Evolutionary conservation across 148 eudicot genomes (phyloP).

Genomic region (Rhododendron ovatum): DNA sequence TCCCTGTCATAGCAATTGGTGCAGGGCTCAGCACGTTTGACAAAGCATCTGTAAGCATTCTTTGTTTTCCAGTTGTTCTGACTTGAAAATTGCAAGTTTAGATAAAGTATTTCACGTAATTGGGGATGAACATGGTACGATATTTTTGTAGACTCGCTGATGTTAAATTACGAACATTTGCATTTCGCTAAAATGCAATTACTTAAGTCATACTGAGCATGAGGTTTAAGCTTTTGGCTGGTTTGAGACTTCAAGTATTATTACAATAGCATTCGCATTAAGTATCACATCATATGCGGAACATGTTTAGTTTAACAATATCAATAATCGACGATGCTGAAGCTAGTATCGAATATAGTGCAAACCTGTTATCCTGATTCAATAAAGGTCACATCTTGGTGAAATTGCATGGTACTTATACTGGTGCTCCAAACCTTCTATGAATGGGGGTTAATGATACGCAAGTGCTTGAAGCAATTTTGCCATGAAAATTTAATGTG

Average conservation of each 20-base stretch:
- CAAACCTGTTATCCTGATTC: neutral
- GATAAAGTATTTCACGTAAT: neutral
- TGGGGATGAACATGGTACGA: neutral
- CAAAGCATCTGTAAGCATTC: conserved; percentile 85
- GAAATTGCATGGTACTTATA: neutral
- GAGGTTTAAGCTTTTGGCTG: neutral
- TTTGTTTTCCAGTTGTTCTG: neutral
- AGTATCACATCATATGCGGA: neutral
- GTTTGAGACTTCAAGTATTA: neutral
- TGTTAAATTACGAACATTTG: neutral
- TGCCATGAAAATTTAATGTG: neutral
- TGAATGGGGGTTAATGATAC: neutral
- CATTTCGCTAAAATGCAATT: neutral
- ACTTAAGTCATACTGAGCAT: neutral
- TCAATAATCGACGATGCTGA: neutral
- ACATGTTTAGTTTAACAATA: neutral
- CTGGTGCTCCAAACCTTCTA: neutral
- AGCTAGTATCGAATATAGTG: neutral
- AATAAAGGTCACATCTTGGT: neutral
- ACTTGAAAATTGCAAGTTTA: neutral
- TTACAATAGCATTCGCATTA: neutral
- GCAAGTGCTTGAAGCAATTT: neutral
- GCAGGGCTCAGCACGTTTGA: conserved; percentile 91
- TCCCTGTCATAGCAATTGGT: conserved; percentile 84
- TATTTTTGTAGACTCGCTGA: neutral